A percentile compares a stretch with the other conserved stretches of the same genome.
These are phyloP conservation scores for Pestalotiopsis sp. DNA, from an alignment of 2,329 filamentous ascomycete species.

Conservation along the genomic window DNA sequence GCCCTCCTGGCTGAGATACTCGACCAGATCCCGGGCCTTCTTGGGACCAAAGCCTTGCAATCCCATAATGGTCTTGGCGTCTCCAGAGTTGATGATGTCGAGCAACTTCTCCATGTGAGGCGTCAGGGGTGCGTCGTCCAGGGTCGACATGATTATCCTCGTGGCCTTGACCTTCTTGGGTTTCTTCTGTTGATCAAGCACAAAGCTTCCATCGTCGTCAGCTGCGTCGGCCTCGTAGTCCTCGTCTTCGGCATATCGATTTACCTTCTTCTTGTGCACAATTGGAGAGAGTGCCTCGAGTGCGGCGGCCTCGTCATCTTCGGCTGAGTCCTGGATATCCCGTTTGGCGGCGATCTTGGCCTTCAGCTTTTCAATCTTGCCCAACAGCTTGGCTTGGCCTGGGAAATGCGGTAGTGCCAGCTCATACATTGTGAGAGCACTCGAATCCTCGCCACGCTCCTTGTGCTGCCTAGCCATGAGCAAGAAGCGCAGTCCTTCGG, in stretches of 20 bases:
- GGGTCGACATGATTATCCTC: conserved; percentile 14
- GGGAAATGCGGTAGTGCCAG: conserved; percentile 85
- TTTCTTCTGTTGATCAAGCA: conserved; percentile 20
- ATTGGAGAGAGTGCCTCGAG: conserved; percentile 5
- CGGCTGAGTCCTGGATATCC: conserved; percentile 23
- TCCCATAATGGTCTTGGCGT: conserved; percentile 65
- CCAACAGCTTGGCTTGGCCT: conserved; percentile 74
- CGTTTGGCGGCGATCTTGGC: conserved; percentile 48
- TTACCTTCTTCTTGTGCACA: conserved; percentile 16
- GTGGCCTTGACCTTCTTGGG: conserved; percentile 23
- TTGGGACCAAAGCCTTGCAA: conserved; percentile 74
- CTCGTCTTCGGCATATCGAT: conserved; percentile 18
- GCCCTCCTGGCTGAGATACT: conserved; percentile 52
- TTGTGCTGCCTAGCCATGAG: conserved; percentile 93
- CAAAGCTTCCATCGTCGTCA: conserved; percentile 40
- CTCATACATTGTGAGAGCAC: conserved; percentile 84
- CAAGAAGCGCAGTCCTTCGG: conserved; percentile 82
- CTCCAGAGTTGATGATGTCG: conserved; percentile 73
- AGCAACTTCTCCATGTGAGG: conserved; percentile 66
- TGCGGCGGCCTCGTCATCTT: background rate
- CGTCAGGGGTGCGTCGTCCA: conserved; percentile 40
- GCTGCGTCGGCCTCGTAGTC: conserved; percentile 27
- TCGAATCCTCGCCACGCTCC: conserved; percentile 76
- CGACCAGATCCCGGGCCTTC: conserved; percentile 65
- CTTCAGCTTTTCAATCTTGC: conserved; percentile 68